Conservation (phyloP, 371 early-diverging fungal species). For the Mucor mucedo region DNA sequence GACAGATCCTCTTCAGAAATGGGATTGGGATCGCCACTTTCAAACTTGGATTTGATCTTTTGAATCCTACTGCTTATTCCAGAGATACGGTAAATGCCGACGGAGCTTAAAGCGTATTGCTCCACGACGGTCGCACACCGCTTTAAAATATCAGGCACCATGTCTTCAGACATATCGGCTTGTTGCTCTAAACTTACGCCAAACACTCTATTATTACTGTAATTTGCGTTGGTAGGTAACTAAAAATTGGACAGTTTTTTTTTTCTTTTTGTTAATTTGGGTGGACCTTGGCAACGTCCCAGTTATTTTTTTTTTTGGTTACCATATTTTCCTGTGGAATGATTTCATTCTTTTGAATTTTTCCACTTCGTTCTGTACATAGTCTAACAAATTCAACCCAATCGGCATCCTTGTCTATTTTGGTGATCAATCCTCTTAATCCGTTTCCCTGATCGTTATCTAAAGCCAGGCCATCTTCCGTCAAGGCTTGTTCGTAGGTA, state of each 20-base stretch:
- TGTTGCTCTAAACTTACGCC: slow-evolving; percentile 68
- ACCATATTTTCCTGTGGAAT: slow-evolving; percentile 18
- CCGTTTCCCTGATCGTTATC: slow-evolving; percentile 52
- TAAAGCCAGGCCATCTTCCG: slow-evolving; percentile 36
- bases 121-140: slow-evolving; percentile 84
- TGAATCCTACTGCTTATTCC: slow-evolving; percentile 60
- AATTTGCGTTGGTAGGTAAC: slow-evolving; percentile 6
- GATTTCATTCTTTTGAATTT: slow-evolving; percentile 28
- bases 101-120: slow-evolving; percentile 60
- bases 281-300: too few relatives aligned
- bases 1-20: slow-evolving; percentile 55
- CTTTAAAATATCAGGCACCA: slow-evolving; percentile 74
- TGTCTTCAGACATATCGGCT: slow-evolving; percentile 66
- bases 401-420: slow-evolving; percentile 66
- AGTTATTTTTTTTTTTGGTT: background rate
- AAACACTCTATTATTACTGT: slow-evolving; percentile 59
- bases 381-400: slow-evolving; percentile 31
- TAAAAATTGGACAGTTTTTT: background rate
- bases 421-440: slow-evolving; percentile 58
- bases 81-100: slow-evolving; percentile 87
- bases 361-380: slow-evolving; percentile 28
- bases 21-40: slow-evolving; percentile 31
- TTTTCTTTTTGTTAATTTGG: too few relatives aligned
- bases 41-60: slow-evolving; percentile 35
- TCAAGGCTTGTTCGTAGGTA: slow-evolving; percentile 48